Conservation (phyloP, 2,329 filamentous ascomycete genomes). For the Colletotrichum nymphaeae region DNA sequence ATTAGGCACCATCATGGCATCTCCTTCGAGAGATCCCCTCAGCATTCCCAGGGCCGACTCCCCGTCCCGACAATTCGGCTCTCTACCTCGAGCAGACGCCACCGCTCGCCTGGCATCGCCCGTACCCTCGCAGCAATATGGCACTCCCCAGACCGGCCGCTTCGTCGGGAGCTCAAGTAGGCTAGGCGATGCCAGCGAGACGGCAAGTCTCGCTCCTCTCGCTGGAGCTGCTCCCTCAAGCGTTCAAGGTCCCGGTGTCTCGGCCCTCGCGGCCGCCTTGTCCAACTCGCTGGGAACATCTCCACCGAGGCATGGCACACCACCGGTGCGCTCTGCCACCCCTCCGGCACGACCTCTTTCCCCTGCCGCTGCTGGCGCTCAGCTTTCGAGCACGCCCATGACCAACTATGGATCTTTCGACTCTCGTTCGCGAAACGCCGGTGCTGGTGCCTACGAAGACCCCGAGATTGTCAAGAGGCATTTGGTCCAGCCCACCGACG, state of each 20-base stretch:
- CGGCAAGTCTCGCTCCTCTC: constrained; percentile 69
- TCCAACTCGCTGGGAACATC: constrained; percentile 78
- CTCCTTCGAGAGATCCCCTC: constrained; percentile 50
- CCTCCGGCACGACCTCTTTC: constrained; percentile 53
- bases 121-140: constrained; percentile 54
- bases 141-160: constrained; percentile 56
- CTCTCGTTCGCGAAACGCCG: constrained; percentile 66
- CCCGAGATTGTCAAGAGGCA: constrained; percentile 92
- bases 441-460: constrained; percentile 79
- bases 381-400: constrained; percentile 60
- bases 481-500: constrained; percentile 76
- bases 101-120: constrained; percentile 72
- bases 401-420: constrained; percentile 91
- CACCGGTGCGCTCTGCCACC: constrained; percentile 68
- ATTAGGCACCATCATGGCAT: constrained; percentile 45
- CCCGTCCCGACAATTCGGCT: constrained; percentile 56
- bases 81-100: constrained; percentile 65
- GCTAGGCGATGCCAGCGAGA: constrained; percentile 51
- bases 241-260: constrained; percentile 82
- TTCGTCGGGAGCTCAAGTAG: constrained; percentile 46
- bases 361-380: constrained; percentile 56
- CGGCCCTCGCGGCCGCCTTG: constrained; percentile 88
- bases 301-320: constrained; percentile 77
- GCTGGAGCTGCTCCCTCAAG: constrained; percentile 71
- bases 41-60: constrained; percentile 45